A percentile compares a stretch with the other conserved stretches of the same genome.
These are phyloP conservation scores for California macrophylla DNA, from an alignment of 441 rosid species.

Conservation along the genomic window DNA sequence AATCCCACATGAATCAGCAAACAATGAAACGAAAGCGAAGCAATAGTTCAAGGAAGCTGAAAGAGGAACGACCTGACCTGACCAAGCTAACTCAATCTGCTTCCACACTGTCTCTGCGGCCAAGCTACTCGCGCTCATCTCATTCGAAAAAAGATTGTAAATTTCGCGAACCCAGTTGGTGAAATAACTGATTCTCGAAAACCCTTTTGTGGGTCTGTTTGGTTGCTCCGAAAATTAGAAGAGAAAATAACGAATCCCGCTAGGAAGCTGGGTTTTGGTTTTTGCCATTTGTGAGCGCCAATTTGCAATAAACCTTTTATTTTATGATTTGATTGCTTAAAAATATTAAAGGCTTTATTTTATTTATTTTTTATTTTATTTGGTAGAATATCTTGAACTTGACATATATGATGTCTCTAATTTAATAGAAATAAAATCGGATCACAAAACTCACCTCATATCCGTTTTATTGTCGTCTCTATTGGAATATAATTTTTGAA, in stretches of 20 bases:
- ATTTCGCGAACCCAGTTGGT: background rate
- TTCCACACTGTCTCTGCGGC: slow-evolving; percentile 48
- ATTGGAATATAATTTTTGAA: too few relatives aligned
- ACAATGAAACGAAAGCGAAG: background rate
- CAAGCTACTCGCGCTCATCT: slow-evolving; percentile 26
- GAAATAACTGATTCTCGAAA: background rate
- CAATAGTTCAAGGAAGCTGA: background rate
- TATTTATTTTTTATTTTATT: too few relatives aligned
- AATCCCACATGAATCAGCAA: background rate
- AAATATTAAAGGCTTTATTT: background rate
- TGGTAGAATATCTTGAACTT: too few relatives aligned
- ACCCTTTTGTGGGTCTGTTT: background rate
- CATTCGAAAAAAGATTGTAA: background rate
- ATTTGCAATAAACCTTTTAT: background rate
- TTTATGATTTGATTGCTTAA: background rate
- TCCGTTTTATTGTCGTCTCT: too few relatives aligned
- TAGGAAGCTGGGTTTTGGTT: background rate
- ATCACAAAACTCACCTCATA: too few relatives aligned
- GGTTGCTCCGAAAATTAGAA: background rate
- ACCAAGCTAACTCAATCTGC: slow-evolving; percentile 35
- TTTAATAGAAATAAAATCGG: too few relatives aligned
- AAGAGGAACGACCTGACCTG: slow-evolving; percentile 23
- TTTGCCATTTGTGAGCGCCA: background rate
- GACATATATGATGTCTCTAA: too few relatives aligned
- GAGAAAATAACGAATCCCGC: background rate